Conservation (phyloP, 306 rosid genomes). For the Sesbania bispinosa region DNA sequence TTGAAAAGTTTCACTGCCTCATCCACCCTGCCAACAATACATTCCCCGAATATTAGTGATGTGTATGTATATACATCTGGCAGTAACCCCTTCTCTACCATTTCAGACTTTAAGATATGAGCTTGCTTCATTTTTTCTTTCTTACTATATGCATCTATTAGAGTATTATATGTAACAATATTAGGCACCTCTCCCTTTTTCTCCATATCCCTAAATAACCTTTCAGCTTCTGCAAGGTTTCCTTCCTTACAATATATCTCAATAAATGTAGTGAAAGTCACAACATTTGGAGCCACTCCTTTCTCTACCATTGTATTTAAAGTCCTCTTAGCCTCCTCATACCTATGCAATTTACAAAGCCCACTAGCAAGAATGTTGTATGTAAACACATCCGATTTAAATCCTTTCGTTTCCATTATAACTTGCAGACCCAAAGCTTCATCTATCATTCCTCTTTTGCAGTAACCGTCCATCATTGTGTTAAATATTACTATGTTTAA, state of each 20-base stretch:
- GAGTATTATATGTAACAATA: conserved; percentile 58
- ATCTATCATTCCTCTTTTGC: conserved; percentile 64
- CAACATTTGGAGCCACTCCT: conserved; percentile 56
- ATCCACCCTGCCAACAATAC: conserved; percentile 61
- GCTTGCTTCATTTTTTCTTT: conserved; percentile 64
- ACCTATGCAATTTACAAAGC: conserved; percentile 43
- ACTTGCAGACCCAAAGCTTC: conserved; percentile 55
- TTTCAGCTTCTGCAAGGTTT: conserved; percentile 61
- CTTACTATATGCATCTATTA: conserved; percentile 66
- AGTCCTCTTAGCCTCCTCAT: conserved; percentile 60
- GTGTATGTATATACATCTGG: conserved; percentile 75
- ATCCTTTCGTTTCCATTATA: conserved; percentile 62
- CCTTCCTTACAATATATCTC: conserved; percentile 88
- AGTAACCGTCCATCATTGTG: conserved; percentile 69
- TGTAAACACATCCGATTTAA: conserved; percentile 52
- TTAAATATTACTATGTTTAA: conserved; percentile 54
- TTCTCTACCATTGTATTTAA: conserved; percentile 62
- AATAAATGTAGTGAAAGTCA: conserved; percentile 56
- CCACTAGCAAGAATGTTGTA: conserved; percentile 65
- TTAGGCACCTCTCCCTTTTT: conserved; percentile 55
- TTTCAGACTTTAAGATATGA: conserved; percentile 44
- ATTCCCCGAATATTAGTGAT: conserved; percentile 73
- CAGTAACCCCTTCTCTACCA: conserved; percentile 53
- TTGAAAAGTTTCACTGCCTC: conserved; percentile 52
- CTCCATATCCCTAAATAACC: conserved; percentile 56